Base-by-base conservation (phyloP, 1,139 yeast species). In the Yamadazyma trypodendri region DNA sequence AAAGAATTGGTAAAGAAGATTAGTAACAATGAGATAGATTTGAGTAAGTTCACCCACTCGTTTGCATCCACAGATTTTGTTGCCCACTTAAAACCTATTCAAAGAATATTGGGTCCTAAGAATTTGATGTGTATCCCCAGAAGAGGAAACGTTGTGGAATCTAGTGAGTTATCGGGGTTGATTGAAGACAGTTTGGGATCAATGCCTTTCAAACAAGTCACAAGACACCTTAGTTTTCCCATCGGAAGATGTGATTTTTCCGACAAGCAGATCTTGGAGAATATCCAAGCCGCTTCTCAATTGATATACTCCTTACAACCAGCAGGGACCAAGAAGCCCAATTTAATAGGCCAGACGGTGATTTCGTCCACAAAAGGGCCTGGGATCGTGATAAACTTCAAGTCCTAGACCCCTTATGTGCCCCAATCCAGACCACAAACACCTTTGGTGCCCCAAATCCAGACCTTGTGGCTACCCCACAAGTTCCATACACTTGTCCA, bases 51-150 rank as follows among this genome's bases (percentile, higher is more conserved):
- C 53, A 89, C 89, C 53, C 84, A 81, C 54, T 81, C 89, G 27
- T 82, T 84, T 54, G 95, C 97, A 7, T 84, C 96, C 2, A 84
- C 95, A 2, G 96, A 88, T 35, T 77, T 88, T 45, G 75, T 77
- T 28, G 64, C 76, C 20, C 72, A 75, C 30, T 70, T 92, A 50
- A 75, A 73, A 45, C 70, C 75, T 37, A 67, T 88, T 24, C 96
- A 95, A 21, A 77, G 89, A 55, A 69, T 75, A 12, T 72, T 94
- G 48, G 97, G 98, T 42, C 95, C 96, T 30, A 80, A 75, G 54
- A 96, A 96, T 21, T 73, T 92, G 47, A 84, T 90, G 87, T 98
- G 98, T 35, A 75, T 77, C 34, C 79, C 77, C 13, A 90, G 89
- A 65, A 84, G 81, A 56, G 95, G 96, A 12, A 90, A 97, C 2